Conservation (phyloP, 345 rosid species). For the Ceriops decandra region DNA sequence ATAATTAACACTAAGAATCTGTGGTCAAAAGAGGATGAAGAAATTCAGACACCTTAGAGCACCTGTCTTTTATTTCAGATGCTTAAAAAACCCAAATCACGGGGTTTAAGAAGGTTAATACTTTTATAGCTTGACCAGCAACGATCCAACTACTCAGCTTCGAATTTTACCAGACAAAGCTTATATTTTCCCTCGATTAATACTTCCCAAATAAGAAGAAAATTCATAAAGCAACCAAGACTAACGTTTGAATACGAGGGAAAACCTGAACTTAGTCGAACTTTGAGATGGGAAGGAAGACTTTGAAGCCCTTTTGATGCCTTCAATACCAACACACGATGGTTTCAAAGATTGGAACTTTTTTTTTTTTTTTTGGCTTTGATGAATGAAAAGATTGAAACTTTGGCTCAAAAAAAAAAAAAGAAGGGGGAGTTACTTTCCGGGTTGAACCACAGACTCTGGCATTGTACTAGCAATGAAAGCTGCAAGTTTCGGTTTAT, state of each 20-base stretch:
- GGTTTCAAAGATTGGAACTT: background rate
- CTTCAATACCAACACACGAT: too few species aligned
- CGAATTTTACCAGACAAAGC: background rate
- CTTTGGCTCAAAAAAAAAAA: background rate
- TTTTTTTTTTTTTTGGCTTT: background rate
- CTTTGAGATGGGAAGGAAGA: background rate
- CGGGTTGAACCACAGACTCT: too few species aligned
- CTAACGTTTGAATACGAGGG: background rate
- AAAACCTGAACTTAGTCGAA: background rate
- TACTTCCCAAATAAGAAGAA: background rate
- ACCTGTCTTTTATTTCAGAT: background rate
- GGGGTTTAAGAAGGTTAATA: background rate
- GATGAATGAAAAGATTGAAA: background rate
- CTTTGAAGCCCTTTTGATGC: background rate
- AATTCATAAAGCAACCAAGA: background rate
- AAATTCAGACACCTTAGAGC: slow-evolving; percentile 8
- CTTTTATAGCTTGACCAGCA: background rate
- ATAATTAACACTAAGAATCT: background rate
- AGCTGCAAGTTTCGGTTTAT: background rate
- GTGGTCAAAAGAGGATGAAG: background rate
- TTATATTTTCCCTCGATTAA: background rate
- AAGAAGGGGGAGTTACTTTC: too few species aligned
- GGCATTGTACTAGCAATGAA: too few species aligned
- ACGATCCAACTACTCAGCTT: background rate
- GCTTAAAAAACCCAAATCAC: background rate